These are phyloP conservation scores for Clonostachys rosea DNA, from an alignment of 2,329 filamentous ascomycete genomes.

Conservation along the genomic window DNA sequence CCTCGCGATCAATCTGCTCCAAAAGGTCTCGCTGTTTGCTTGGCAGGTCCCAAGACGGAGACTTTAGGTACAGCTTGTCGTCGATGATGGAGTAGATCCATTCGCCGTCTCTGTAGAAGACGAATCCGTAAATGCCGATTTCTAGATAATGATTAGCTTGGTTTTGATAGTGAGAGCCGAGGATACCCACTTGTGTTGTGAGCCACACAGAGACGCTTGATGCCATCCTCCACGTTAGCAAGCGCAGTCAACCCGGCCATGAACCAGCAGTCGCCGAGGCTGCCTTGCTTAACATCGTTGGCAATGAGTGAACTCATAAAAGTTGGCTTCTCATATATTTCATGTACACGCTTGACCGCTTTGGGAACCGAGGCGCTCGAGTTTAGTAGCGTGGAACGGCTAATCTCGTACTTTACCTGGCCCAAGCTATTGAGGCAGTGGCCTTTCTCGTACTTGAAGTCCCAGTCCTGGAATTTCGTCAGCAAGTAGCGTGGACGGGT, in stretches of 20 bases:
- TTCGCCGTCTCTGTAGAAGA: conserved; percentile 83
- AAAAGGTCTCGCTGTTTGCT: conserved; percentile 70
- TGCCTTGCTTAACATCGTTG: conserved; percentile 73
- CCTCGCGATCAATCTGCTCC: conserved; percentile 69
- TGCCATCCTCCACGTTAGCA: conserved; percentile 65
- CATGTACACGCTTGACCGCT: conserved; percentile 69
- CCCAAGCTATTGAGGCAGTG: conserved; percentile 50
- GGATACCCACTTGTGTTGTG: conserved; percentile 52
- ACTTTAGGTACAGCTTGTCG: conserved; percentile 82
- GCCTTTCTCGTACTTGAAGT: conserved; percentile 61
- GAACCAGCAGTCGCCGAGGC: conserved; percentile 78
- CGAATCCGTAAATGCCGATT: conserved; percentile 85
- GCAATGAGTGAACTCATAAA: conserved; percentile 64
- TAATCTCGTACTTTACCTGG: conserved; percentile 45
- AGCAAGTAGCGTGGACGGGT: conserved; percentile 8
- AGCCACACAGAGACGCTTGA: conserved; percentile 71
- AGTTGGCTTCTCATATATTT: conserved; percentile 70
- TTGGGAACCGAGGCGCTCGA: conserved; percentile 55
- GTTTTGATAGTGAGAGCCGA: background rate
- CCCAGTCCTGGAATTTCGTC: conserved; percentile 45
- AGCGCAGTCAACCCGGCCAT: conserved; percentile 75
- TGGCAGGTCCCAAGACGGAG: conserved; percentile 76
- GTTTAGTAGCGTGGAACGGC: conserved; percentile 34
- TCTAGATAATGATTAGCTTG: conserved; percentile 13
- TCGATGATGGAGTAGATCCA: conserved; percentile 92